Base-by-base conservation (phyloP, 192 early-diverging fungal species). In the Geosiphon pyriformis region DNA sequence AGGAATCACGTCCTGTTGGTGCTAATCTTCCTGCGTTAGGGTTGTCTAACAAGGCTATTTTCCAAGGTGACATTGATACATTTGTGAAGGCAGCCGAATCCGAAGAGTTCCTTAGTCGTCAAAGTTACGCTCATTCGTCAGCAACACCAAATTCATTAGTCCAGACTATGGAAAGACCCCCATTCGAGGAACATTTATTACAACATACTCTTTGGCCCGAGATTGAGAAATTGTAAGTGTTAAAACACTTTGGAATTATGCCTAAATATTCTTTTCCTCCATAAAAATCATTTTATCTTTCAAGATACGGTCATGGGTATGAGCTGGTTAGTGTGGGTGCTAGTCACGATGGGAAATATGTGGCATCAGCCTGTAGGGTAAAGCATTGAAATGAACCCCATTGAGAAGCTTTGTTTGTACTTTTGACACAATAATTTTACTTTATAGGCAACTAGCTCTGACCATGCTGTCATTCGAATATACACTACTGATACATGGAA, bases 161-260 rank as follows among this genome's bases (percentile, higher is more conserved):
- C 26, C 70, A 82, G 18, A 76, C 67, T 30, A 69, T 85, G 74
- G 67, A 52, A 1, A 73, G 78, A 32, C 93, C 90, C 54, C 96
- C 94, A 7, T 82, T 92, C 66, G 96, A 98, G 74, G 92, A 95
- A 67, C 87, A 92, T 60, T 80, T 97, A 32, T 65, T 90, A 67
- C 90, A 92, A 62, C 83, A 90, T 72, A 94, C 94, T 29, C 78
- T 98, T 20, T 98, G 96, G 96, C 94, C 96, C 1, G 96, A 98
- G 79, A 78, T 87, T 7, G 88, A 95, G 67, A 97, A 98, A 74
- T 81, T 97, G 68, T 98, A 60, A 78, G 66, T 68, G 1, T 42
- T 42, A 15, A n/a, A n/a, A n/a, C n/a, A n/a, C n/a, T n/a, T n/a
- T 42, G 6, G 6, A 15, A 42, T 11, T 0, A 25, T 59, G 26